Conservation (phyloP, 805 yeast genomes). For the Starmerella roubikii region DNA sequence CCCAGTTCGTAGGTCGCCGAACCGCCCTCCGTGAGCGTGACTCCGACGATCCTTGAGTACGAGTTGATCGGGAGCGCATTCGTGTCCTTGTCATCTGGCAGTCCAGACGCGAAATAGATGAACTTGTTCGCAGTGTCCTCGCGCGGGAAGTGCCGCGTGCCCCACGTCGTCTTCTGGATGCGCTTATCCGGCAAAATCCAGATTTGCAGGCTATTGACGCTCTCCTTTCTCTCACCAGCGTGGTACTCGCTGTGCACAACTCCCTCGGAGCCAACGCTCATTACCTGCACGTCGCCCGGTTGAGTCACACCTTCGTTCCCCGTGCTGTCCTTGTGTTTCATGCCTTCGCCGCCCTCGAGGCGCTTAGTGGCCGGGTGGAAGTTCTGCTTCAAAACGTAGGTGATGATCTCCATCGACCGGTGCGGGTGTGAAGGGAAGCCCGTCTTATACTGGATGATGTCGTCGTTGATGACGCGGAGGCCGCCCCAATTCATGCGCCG, state of each 20-base stretch:
- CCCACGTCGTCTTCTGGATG: slow-evolving; percentile 10
- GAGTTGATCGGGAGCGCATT: slow-evolving; percentile 15
- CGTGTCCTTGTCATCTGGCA: slow-evolving; percentile 10
- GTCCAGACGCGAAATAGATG: slow-evolving; percentile 11
- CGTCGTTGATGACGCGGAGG: slow-evolving; percentile 17
- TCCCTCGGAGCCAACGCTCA: slow-evolving; percentile 16
- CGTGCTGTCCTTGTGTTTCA: slow-evolving; percentile 14
- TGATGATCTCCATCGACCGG: slow-evolving; percentile 16
- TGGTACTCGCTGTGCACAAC: slow-evolving; percentile 17
- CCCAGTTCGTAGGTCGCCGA: slow-evolving; percentile 9
- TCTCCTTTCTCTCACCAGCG: neutral
- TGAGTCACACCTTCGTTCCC: slow-evolving; percentile 14
- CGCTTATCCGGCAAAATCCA: slow-evolving; percentile 13
- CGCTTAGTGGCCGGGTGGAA: slow-evolving; percentile 10
- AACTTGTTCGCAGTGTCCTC: slow-evolving; percentile 5
- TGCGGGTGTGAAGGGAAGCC: slow-evolving; percentile 19
- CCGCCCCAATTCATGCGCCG: slow-evolving; percentile 17
- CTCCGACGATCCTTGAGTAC: slow-evolving; percentile 11
- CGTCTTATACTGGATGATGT: slow-evolving; percentile 10
- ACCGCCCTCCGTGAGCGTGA: slow-evolving; percentile 7
- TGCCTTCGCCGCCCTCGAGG: slow-evolving; percentile 15
- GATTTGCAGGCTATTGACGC: slow-evolving; percentile 11
- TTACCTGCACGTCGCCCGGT: slow-evolving; percentile 17
- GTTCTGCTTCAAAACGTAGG: slow-evolving; percentile 8
- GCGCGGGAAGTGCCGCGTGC: slow-evolving; percentile 14